A percentile compares a stretch with the other conserved stretches of the same genome.
These are phyloP conservation scores for Eurotiales sp. DNA, from an alignment of 2,329 filamentous ascomycete species.

Conservation along the genomic window DNA sequence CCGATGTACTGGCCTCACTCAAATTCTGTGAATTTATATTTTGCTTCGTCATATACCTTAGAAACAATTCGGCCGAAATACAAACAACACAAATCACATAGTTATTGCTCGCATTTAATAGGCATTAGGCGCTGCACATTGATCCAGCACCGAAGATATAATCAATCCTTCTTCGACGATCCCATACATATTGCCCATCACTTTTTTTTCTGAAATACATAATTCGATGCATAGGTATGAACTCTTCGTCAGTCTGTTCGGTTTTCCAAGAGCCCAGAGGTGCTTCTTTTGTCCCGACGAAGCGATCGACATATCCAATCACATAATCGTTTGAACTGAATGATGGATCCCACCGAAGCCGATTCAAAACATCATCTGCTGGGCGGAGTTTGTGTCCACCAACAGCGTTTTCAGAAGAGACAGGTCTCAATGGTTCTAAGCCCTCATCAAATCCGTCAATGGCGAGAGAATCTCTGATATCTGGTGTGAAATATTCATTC, in stretches of 20 bases:
- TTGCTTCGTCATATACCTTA: too few species aligned
- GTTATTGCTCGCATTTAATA: not conserved
- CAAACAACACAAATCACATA: not conserved
- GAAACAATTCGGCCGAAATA: not conserved
- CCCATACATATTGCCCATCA: conserved; percentile 47
- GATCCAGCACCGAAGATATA: conserved; percentile 45
- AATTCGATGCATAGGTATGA: conserved; percentile 54
- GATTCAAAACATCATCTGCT: conserved; percentile 43
- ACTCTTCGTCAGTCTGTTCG: conserved; percentile 54
- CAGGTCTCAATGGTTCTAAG: not conserved
- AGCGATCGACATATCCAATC: conserved; percentile 54
- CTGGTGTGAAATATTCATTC: conserved; percentile 1
- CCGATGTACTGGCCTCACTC: too few species aligned
- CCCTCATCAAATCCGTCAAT: not conserved
- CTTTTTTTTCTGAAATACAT: conserved; percentile 45
- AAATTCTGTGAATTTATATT: too few species aligned
- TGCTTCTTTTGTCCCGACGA: conserved; percentile 48
- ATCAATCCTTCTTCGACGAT: conserved; percentile 46
- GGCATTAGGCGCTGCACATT: not conserved
- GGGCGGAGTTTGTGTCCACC: conserved; percentile 17
- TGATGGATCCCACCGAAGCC: conserved; percentile 48
- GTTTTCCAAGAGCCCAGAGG: conserved; percentile 50
- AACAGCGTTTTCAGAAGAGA: not conserved
- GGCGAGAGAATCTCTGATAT: not conserved
- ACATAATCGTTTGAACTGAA: conserved; percentile 45